Evolutionary conservation across 441 rosid species (phyloP), one percentile per base, ranked within the genome.

Genomic region (Adansonia rubrostipa): DNA sequence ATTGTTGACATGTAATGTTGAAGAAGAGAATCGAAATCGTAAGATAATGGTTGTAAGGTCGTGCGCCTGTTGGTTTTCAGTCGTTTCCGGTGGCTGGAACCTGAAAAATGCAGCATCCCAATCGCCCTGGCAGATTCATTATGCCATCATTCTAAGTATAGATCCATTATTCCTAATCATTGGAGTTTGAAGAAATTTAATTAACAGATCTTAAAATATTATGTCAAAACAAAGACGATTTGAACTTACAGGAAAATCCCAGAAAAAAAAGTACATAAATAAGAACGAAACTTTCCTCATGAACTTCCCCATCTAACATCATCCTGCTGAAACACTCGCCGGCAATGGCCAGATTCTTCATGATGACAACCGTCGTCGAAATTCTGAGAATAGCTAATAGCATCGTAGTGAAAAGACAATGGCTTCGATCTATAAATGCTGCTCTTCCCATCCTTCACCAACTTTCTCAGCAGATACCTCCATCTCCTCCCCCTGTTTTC

Each of bases 301-400:
- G 80, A 8, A 78, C 80, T 20, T 85, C 75, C 81, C 81, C 3
- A 82, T 69, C 81, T 77, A 62, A 80, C 84, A 63, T 69, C 80
- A 24, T 24, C 1, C 28, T 24, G 28, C 36, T 67, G 68, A 8
- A 71, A 69, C 24, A 79, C 58, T 60, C 73, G 77, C 5, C 80
- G 78, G 28, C 33, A 64, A 14, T 69, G 74, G 36, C 71, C 72
- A 42, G 88, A 60, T 17, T 84, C 82, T 64, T 84, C 80, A 61
- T 15, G 56, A 47, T 79, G 80, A 20, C 51, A 80, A 5, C 92
- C 92, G 36, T 93, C 94, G 19, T 93, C 98, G 62, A 93, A 93
- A 33, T 93, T 93, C 84, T 86, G 91, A 0, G 93, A 85, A 76
- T 93, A 93, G 82, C 97, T 93, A 73, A 89, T 86, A 9, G 88